phyloP scores from a whole-genome alignment of 306 rosid species.

The Sindora glabra region DNA sequence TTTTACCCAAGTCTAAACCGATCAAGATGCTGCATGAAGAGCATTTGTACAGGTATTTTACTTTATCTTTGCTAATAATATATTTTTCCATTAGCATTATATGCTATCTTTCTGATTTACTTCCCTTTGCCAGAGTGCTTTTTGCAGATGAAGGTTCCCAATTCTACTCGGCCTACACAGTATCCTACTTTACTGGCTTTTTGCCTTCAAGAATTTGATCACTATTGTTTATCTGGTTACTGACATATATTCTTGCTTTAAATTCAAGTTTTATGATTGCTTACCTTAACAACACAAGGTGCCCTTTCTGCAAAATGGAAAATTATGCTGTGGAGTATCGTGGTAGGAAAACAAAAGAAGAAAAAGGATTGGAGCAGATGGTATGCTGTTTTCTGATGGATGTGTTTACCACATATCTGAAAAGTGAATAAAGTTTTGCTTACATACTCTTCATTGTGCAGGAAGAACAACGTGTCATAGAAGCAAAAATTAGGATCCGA shows the following conservation, averaged over 20 bases:
- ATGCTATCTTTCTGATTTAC: slow-evolving; percentile 17
- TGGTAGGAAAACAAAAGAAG: slow-evolving; percentile 94
- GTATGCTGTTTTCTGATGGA: slow-evolving; percentile 41
- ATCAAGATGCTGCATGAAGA: slow-evolving; percentile 96
- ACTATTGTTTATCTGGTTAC: neutral
- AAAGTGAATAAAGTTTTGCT: neutral
- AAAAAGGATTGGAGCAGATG: slow-evolving; percentile 83
- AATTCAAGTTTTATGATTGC: slow-evolving; percentile 18
- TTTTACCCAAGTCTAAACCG: slow-evolving; percentile 97
- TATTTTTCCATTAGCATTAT: neutral
- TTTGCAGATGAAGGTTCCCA: slow-evolving; percentile 99
- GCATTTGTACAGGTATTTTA: slow-evolving; percentile 88
- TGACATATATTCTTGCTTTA: slow-evolving; percentile 5
- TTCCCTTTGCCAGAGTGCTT: slow-evolving; percentile 74
- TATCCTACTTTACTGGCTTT: slow-evolving; percentile 47
- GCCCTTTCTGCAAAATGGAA: slow-evolving; percentile 90
- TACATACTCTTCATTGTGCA: slow-evolving; percentile 23
- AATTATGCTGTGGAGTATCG: slow-evolving; percentile 97
- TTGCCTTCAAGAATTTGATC: neutral
- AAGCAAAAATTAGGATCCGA: slow-evolving; percentile 94
- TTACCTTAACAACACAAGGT: slow-evolving; percentile 62
- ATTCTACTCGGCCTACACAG: slow-evolving; percentile 97
- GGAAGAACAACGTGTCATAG: slow-evolving; percentile 99
- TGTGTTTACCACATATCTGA: slow-evolving; percentile 9
- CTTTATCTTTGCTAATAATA: neutral